phyloP scores from a whole-genome alignment of 2,329 filamentous ascomycete species.

The Karstenula rhodostoma region DNA sequence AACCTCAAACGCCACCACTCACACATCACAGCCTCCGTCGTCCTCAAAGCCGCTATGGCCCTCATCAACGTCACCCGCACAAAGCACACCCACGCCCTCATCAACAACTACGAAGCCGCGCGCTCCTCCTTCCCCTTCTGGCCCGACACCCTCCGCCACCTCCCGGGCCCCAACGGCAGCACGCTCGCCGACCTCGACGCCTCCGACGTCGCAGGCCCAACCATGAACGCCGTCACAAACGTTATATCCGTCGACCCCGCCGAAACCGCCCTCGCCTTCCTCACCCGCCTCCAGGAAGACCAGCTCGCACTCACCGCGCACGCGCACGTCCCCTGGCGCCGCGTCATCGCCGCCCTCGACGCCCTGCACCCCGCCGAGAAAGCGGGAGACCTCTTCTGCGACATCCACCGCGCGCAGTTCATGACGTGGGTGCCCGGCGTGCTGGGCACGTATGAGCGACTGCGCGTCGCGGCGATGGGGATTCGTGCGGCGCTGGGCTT shows the following conservation, averaged over 20 bases:
- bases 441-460: constrained; percentile 7
- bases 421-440: constrained; percentile 8
- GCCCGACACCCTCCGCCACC: constrained; percentile 10
- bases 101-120: constrained; percentile 9
- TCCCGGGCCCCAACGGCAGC: constrained; percentile 2
- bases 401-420: constrained; percentile 6
- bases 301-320: constrained; percentile 1
- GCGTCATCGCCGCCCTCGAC: background rate
- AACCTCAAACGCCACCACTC: constrained; percentile 11
- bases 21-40: constrained; percentile 9
- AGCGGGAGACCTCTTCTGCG: background rate
- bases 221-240: constrained; percentile 8
- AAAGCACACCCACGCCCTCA: constrained; percentile 11
- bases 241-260: background rate
- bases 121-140: constrained; percentile 9
- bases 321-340: constrained; percentile 6
- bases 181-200: constrained; percentile 12
- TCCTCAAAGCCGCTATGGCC: constrained; percentile 13
- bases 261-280: constrained; percentile 6
- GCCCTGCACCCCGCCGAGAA: constrained; percentile 9
- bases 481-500: constrained; percentile 7
- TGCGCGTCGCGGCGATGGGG: constrained; percentile 2
- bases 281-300: constrained; percentile 5
- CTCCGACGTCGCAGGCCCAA: constrained; percentile 11
- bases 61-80: constrained; percentile 11